Percentiles rank a stretch among this genome's conserved stretches.
phyloP scores from a whole-genome alignment of 176 grass and related monocot genomes.

The Ensete glaucum region DNA sequence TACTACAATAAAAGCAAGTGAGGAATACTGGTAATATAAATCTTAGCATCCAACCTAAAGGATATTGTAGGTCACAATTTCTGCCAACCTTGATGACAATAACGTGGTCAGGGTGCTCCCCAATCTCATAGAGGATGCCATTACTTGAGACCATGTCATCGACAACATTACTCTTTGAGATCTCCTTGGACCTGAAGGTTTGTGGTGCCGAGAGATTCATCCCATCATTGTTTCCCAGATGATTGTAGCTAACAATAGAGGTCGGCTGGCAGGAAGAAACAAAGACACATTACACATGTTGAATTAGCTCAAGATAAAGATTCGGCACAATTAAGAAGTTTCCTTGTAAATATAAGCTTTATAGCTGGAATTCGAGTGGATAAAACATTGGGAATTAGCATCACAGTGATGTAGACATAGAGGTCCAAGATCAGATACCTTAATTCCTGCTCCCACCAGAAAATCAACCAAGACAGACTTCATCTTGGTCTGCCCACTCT shows the following conservation, averaged over 20 bases:
- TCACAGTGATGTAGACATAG: not conserved
- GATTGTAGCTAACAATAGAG: slow-evolving; percentile 96
- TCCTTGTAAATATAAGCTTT: not conserved
- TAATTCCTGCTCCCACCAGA: slow-evolving; percentile 92
- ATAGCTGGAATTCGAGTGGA: not conserved
- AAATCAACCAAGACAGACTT: slow-evolving; percentile 95
- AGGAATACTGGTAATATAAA: slow-evolving; percentile 4
- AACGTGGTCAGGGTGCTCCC: slow-evolving; percentile 86
- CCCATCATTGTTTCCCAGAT: slow-evolving; percentile 87
- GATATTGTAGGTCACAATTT: not conserved
- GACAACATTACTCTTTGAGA: slow-evolving; percentile 91
- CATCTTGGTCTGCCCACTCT: slow-evolving; percentile 95
- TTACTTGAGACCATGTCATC: slow-evolving; percentile 98
- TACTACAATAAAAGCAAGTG: slow-evolving; percentile 35
- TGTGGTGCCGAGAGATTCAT: slow-evolving; percentile 92
- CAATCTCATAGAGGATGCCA: slow-evolving; percentile 68
- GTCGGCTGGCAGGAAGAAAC: slow-evolving; percentile 51
- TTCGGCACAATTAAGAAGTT: not conserved
- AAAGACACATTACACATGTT: not conserved
- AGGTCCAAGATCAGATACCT: slow-evolving; percentile 22
- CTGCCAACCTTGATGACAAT: slow-evolving; percentile 77
- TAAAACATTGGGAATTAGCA: not conserved
- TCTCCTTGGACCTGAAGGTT: slow-evolving; percentile 91
- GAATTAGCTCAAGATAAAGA: not conserved
- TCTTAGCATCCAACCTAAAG: not conserved